Evolutionary conservation across 2,329 filamentous ascomycete species (phyloP), one percentile per base, ranked within the genome.

Genomic region (Zymoseptoria crescenta): DNA sequence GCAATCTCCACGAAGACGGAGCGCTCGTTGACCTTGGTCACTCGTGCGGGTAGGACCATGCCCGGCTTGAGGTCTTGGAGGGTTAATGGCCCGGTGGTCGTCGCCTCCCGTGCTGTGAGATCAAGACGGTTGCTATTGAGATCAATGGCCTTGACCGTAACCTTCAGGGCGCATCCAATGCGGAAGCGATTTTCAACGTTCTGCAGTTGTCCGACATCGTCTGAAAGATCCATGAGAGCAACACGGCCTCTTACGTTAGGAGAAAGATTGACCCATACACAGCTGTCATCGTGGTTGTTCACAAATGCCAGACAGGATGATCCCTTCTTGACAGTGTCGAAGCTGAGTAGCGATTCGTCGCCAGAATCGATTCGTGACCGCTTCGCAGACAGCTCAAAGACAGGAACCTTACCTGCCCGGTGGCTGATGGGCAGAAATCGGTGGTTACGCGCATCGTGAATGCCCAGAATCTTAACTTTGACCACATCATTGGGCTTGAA

Each of bases 341-440:
- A 77, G 7, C 85, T 84, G 52, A 96, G 77, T 1, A 86, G 77
- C 56, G 85, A 80, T 49, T 86, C 73, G 59, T 88, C 82, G 28
- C 57, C 63, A 7, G 59, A 55, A 21, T 65, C 55, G n/a, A 70
- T 58, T 51, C 69, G 57, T 59, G 71, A 73, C n/a, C 76, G 72
- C 75, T 92, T 96, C 3, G 88, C 83, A 3, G 92, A 94, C 56
- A 97, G 81, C 73, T 99, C 94, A 60, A 93, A 88, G 1, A 96
- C 87, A 0, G 84, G 79, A 51, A 87, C 86, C 73, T 91, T 92
- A 58, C 85, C 86, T 53, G 86, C 85, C 56, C 91, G 84, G 75
- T 97, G 93, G 45, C 88, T 89, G 68, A 99, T 89, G 2, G 94
- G 92, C 49, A 99, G 80, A 77, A 96, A 99, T 52, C 88, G 86